Percentiles rank a stretch among this genome's conserved stretches.
These are phyloP conservation scores for Orobanche coerulescens DNA, from an alignment of 257 asterid species.

Conservation along the genomic window DNA sequence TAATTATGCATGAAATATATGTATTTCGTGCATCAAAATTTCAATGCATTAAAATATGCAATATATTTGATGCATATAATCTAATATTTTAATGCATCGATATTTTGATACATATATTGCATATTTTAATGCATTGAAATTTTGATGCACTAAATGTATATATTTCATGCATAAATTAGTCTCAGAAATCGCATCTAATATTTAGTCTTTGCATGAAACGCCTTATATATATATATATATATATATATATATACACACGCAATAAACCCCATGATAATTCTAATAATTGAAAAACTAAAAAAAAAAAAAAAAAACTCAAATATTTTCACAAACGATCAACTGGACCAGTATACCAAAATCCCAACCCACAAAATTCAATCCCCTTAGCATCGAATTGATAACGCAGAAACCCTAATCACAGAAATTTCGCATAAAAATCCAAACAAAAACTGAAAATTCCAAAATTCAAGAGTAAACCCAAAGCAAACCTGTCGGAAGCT, in stretches of 20 bases:
- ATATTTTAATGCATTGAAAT: no score
- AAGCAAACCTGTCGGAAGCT: slow-evolving; percentile 34
- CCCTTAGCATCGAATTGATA: slow-evolving; percentile 20
- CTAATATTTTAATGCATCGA: no score
- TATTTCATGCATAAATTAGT: no score
- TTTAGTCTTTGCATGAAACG: no score
- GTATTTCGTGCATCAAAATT: no score
- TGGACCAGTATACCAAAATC: slow-evolving; percentile 21
- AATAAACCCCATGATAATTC: slow-evolving; percentile 19
- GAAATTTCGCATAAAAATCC: slow-evolving; percentile 4
- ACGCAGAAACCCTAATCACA: slow-evolving; percentile 7
- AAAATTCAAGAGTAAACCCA: slow-evolving; percentile 8
- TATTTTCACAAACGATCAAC: slow-evolving; percentile 26
- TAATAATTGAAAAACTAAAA: background rate
- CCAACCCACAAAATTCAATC: slow-evolving; percentile 8
- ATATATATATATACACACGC: background rate
- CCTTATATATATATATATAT: no score
- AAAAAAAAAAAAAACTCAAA: background rate
- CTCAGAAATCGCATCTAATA: no score
- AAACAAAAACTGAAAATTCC: background rate
- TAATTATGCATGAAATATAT: no score
- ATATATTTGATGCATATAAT: no score
- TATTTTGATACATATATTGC: no score
- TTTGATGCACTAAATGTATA: no score
- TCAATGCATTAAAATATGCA: no score